Conservation (phyloP, 495 filamentous ascomycete genomes). For the Usnea hakonensis region DNA sequence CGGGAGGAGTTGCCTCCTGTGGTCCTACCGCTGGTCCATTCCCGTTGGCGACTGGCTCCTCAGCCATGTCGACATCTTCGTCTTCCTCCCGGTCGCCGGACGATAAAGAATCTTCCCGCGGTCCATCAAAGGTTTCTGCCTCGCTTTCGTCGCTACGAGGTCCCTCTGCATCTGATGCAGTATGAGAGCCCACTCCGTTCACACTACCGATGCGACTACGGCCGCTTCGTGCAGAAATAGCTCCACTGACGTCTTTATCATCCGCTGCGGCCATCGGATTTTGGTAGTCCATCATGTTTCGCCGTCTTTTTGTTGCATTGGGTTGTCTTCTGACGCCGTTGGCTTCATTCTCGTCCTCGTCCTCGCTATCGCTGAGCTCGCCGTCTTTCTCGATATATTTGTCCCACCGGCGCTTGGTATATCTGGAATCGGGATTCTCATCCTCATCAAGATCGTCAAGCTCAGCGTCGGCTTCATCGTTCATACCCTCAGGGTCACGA, state of each 20-base stretch:
- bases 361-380: conserved; percentile 77
- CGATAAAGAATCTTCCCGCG: conserved; percentile 31
- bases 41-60: conserved; percentile 32
- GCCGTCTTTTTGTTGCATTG: conserved; percentile 44
- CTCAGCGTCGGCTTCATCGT: conserved; percentile 81
- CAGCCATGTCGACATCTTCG: conserved; percentile 60
- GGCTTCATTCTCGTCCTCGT: conserved; percentile 71
- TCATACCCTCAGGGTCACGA: conserved; percentile 60
- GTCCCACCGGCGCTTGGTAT: conserved; percentile 79
- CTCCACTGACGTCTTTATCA: conserved; percentile 57
- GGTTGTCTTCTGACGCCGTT: conserved; percentile 64
- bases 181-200: conserved; percentile 33
- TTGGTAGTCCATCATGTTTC: conserved; percentile 65
- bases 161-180: conserved; percentile 39
- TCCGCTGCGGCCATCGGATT: conserved; percentile 54
- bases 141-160: conserved; percentile 41
- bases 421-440: conserved; percentile 74
- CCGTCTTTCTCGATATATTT: conserved; percentile 62
- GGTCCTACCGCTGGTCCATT: conserved; percentile 26
- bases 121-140: conserved; percentile 34
- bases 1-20: conserved; percentile 32
- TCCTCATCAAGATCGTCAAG: conserved; percentile 87
- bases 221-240: conserved; percentile 41
- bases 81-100: conserved; percentile 46
- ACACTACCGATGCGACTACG: conserved; percentile 36